Evolutionary conservation across 768 basidiomycete genomes (phyloP).

Genomic region (Amanita jacksonii): DNA sequence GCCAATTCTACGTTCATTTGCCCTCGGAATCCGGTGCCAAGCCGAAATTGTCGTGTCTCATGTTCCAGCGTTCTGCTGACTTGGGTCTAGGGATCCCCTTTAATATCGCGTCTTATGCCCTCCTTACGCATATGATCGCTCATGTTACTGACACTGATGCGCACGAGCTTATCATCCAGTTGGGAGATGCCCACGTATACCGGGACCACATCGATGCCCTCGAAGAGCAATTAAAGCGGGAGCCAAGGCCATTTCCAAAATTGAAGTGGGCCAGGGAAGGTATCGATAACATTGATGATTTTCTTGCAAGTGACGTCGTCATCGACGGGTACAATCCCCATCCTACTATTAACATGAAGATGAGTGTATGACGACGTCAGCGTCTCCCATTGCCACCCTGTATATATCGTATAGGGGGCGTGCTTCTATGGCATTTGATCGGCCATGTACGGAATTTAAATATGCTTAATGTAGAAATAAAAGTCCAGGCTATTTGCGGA

Average conservation of each 20-base stretch:
- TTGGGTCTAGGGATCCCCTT: constrained; percentile 96
- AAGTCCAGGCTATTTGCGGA: no score
- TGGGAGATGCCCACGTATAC: constrained; percentile 97
- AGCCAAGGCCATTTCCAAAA: constrained; percentile 78
- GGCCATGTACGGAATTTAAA: no score
- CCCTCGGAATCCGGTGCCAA: constrained; percentile 45
- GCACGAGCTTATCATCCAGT: constrained; percentile 87
- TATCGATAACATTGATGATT: constrained; percentile 71
- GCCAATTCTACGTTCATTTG: constrained; percentile 96
- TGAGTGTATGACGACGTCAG: no score
- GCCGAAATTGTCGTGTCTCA: constrained; percentile 81
- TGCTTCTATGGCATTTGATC: no score
- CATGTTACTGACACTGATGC: constrained; percentile 79
- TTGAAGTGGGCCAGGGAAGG: constrained; percentile 58
- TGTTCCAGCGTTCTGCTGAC: constrained; percentile 98
- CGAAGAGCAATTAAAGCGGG: constrained; percentile 65
- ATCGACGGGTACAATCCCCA: constrained; percentile 84
- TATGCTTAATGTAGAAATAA: no score
- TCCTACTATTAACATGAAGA: constrained; percentile 86
- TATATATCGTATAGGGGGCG: no score
- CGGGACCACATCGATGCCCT: constrained; percentile 87
- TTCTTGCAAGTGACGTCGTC: constrained; percentile 69
- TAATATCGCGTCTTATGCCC: constrained; percentile 98
- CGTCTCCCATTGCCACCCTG: no score
- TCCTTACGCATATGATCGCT: constrained; percentile 98